phyloP scores from a whole-genome alignment of 192 early-diverging fungal species.

The Coemansia interrupta region DNA sequence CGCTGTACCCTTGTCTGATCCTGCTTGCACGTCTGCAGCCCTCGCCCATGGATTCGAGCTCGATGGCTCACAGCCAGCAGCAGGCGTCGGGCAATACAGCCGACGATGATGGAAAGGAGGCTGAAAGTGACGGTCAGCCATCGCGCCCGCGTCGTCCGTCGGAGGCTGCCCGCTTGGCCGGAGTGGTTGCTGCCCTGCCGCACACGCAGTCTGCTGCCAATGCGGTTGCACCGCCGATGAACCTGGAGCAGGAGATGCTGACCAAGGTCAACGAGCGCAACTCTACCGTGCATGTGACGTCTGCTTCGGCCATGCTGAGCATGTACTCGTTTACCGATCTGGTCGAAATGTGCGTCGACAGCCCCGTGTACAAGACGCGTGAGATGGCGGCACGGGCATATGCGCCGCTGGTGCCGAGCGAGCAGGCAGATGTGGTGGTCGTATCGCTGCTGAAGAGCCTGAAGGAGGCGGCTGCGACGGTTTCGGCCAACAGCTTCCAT shows the following conservation, averaged over 20 bases:
- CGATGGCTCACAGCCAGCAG: not conserved
- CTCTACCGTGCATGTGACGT: slow-evolving; percentile 49
- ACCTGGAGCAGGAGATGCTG: slow-evolving; percentile 38
- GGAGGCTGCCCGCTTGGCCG: slow-evolving; percentile 11
- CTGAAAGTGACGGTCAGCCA: not conserved
- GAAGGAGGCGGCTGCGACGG: slow-evolving; percentile 34
- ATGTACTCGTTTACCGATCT: slow-evolving; percentile 54
- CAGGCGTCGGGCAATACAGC: not conserved
- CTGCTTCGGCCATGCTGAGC: slow-evolving; percentile 45
- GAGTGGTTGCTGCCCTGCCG: slow-evolving; percentile 25
- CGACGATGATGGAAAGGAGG: not conserved
- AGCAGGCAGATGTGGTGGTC: slow-evolving; percentile 41
- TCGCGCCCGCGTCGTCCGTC: not conserved
- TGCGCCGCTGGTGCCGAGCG: slow-evolving; percentile 68
- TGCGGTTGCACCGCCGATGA: slow-evolving; percentile 50
- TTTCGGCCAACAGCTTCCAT: slow-evolving; percentile 69
- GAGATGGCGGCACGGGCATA: slow-evolving; percentile 84
- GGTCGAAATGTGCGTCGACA: slow-evolving; percentile 47
- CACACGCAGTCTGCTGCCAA: slow-evolving; percentile 29
- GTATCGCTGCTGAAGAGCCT: slow-evolving; percentile 55
- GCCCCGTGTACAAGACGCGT: slow-evolving; percentile 63
- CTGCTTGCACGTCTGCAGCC: slow-evolving; percentile 79
- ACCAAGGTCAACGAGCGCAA: slow-evolving; percentile 52
- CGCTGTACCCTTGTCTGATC: slow-evolving; percentile 86
- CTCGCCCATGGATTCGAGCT: slow-evolving; percentile 48